phyloP scores from a whole-genome alignment of 2,329 filamentous ascomycete species.

The Daldinia sp. region DNA sequence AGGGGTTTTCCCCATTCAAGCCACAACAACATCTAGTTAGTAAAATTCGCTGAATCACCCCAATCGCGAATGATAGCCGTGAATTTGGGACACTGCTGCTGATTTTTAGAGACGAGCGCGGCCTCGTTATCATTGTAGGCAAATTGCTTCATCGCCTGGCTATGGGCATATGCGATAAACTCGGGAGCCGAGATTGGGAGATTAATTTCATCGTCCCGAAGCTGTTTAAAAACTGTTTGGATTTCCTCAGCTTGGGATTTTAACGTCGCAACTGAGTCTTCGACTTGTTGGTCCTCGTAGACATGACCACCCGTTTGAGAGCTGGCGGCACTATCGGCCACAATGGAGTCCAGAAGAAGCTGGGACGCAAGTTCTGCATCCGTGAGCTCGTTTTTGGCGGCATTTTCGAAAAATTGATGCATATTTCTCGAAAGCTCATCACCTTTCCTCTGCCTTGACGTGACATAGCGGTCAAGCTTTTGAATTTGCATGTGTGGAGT shows the following conservation, averaged over 20 bases:
- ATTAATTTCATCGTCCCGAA: slow-evolving; percentile 31
- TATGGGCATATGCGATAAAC: slow-evolving; percentile 39
- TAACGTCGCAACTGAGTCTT: slow-evolving; percentile 43
- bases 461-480: slow-evolving; percentile 40
- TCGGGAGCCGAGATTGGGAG: slow-evolving; percentile 29
- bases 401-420: slow-evolving; percentile 42
- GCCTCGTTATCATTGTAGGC: slow-evolving; percentile 22
- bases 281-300: slow-evolving; percentile 42
- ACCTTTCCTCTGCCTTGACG: slow-evolving; percentile 40
- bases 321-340: slow-evolving; percentile 39
- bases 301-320: slow-evolving; percentile 28
- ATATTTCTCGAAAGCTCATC: slow-evolving; percentile 39
- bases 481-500: slow-evolving; percentile 26
- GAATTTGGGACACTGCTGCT: slow-evolving; percentile 36
- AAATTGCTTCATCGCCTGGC: slow-evolving; percentile 29
- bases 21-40: slow-evolving; percentile 1
- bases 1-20: background rate
- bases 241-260: slow-evolving; percentile 39
- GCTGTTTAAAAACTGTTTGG: slow-evolving; percentile 31
- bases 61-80: slow-evolving; percentile 37
- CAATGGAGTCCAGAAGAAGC: slow-evolving; percentile 40
- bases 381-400: slow-evolving; percentile 38
- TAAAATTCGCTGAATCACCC: slow-evolving; percentile 19
- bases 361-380: slow-evolving; percentile 39
- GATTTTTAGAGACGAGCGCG: slow-evolving; percentile 1